Evolutionary conservation across 2,329 filamentous ascomycete genomes (phyloP).

Genomic region (Pseudocercospora musae): DNA sequence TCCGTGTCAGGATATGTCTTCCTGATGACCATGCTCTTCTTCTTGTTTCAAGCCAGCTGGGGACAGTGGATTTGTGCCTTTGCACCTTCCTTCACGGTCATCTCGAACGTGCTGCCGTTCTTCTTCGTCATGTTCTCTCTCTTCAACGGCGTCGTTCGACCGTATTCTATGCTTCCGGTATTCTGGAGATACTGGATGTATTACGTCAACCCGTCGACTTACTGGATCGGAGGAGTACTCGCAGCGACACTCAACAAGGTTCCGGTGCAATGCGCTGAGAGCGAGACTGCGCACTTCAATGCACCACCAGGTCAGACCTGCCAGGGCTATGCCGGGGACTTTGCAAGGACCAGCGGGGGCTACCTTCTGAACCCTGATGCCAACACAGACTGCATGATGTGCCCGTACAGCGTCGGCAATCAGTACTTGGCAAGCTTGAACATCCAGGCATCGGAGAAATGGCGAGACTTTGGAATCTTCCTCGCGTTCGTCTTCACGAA

Average conservation of each 20-base stretch:
- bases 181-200: slow-evolving; percentile 75
- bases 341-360: slow-evolving; percentile 54
- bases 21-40: slow-evolving; percentile 75
- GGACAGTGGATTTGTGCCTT: slow-evolving; percentile 84
- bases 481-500: slow-evolving; percentile 68
- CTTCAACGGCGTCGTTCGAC: slow-evolving; percentile 74
- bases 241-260: slow-evolving; percentile 58
- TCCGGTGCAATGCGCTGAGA: slow-evolving; percentile 42
- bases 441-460: slow-evolving; percentile 59
- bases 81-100: slow-evolving; percentile 73
- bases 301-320: slow-evolving; percentile 65
- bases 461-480: slow-evolving; percentile 71
- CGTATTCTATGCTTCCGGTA: slow-evolving; percentile 61
- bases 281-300: slow-evolving; percentile 64
- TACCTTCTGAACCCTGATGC: slow-evolving; percentile 63
- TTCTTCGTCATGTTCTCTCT: slow-evolving; percentile 75
- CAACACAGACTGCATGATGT: slow-evolving; percentile 64
- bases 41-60: slow-evolving; percentile 71
- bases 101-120: slow-evolving; percentile 72
- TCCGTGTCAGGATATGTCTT: slow-evolving; percentile 70
- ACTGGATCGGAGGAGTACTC: slow-evolving; percentile 69
- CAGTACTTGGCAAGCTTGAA: slow-evolving; percentile 64
- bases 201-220: slow-evolving; percentile 66
- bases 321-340: slow-evolving; percentile 59
- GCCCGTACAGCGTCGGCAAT: slow-evolving; percentile 61